Conservation (phyloP, 2,329 filamentous ascomycete species). For the Venturia carpophila region DNA sequence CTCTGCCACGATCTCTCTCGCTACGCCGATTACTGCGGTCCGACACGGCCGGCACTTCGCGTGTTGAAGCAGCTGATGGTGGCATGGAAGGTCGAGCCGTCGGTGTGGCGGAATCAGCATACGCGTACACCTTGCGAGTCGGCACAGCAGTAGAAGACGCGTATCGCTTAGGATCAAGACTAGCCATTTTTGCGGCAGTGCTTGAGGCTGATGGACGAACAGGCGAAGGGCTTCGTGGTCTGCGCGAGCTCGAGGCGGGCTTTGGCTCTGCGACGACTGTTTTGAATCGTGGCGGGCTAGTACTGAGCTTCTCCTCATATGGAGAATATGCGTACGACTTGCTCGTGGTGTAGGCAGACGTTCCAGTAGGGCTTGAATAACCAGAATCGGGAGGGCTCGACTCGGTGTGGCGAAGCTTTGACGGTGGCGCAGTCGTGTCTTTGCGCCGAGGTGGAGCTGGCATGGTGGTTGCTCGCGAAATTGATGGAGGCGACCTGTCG, state of each 20-base stretch:
- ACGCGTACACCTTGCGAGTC: neutral
- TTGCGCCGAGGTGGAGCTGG: slow-evolving; percentile 2
- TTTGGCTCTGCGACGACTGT: slow-evolving; percentile 13
- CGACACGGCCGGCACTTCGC: slow-evolving; percentile 10
- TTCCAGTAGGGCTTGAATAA: slow-evolving; percentile 14
- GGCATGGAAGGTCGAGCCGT: slow-evolving; percentile 9
- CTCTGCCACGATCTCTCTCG: neutral
- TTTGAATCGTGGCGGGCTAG: slow-evolving; percentile 12
- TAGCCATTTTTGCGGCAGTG: slow-evolving; percentile 16
- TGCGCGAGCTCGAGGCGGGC: neutral
- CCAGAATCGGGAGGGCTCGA: neutral
- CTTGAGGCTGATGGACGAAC: slow-evolving; percentile 9
- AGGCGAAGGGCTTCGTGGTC: slow-evolving; percentile 10
- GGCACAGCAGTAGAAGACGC: neutral
- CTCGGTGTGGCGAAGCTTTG: neutral
- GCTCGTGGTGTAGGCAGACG: slow-evolving; percentile 10
- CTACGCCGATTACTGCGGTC: neutral
- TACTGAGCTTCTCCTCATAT: neutral
- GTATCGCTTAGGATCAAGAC: slow-evolving; percentile 13
- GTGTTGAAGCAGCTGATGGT: neutral
- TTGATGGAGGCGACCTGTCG: slow-evolving; percentile 8
- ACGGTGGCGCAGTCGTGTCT: slow-evolving; percentile 7
- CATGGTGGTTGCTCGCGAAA: slow-evolving; percentile 12
- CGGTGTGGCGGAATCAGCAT: neutral
- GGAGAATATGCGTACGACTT: slow-evolving; percentile 15